These are phyloP conservation scores for Sporothrix euskadiensis DNA, from an alignment of 2,329 filamentous ascomycete genomes.

Conservation along the genomic window DNA sequence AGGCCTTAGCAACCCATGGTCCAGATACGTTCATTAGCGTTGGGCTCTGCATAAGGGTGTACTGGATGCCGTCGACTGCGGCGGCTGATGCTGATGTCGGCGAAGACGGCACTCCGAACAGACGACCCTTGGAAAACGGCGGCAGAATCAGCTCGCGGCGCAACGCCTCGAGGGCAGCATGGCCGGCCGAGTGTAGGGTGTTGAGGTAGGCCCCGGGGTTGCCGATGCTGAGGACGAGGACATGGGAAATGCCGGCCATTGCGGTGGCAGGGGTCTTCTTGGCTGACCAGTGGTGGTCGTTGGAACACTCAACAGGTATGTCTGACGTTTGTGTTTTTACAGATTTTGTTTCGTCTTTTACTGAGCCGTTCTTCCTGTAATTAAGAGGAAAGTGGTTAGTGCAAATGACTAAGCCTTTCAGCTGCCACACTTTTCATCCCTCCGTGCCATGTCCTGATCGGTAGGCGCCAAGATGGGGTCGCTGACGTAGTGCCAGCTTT, in stretches of 20 bases:
- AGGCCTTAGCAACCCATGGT: slow-evolving; percentile 65
- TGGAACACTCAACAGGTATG: neutral
- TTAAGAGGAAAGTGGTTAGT: neutral
- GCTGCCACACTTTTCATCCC: neutral
- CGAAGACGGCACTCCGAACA: slow-evolving; percentile 54
- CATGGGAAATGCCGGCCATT: slow-evolving; percentile 43
- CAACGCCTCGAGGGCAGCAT: slow-evolving; percentile 69
- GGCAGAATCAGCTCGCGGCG: slow-evolving; percentile 54
- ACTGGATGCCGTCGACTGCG: slow-evolving; percentile 45
- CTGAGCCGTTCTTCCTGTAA: neutral
- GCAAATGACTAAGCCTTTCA: slow-evolving; percentile 9
- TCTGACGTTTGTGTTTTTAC: neutral
- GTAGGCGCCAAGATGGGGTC: slow-evolving; percentile 16
- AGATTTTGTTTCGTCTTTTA: neutral
- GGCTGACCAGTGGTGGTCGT: slow-evolving; percentile 1
- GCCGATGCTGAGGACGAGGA: slow-evolving; percentile 84
- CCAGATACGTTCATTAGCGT: slow-evolving; percentile 85
- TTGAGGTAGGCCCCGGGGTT: slow-evolving; percentile 75
- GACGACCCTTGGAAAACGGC: slow-evolving; percentile 47
- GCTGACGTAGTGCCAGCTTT: slow-evolving; percentile 21
- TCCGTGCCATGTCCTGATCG: neutral
- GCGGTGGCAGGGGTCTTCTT: neutral
- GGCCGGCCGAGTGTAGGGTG: slow-evolving; percentile 85
- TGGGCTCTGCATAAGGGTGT: slow-evolving; percentile 72
- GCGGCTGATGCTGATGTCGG: slow-evolving; percentile 44